Base-by-base conservation (phyloP, 139 green algal species). In the Picochlorum sp. region DNA sequence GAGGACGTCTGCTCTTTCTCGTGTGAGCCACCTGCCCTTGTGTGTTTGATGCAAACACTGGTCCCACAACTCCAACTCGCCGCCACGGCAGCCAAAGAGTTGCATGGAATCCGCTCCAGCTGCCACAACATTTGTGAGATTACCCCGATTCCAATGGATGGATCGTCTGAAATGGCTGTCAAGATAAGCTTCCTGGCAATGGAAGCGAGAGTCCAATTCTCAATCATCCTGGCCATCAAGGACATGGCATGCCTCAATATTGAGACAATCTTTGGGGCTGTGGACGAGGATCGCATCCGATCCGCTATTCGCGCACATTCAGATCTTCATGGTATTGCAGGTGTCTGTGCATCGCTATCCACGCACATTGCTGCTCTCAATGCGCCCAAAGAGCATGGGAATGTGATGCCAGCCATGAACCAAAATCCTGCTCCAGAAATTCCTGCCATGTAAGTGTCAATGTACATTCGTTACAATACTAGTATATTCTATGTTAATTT, bases 401-500 rank as follows among this genome's bases (percentile, higher is more conserved):
- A 9, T 41, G 34, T 41, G 8, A 41, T 30, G 28, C 28, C 28
- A 30, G 28, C 8, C 34, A 41, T 41, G 34, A 41, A 41, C 34
- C 34, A 14, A 41, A 41, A 13, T 9, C 34, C 34, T 41, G 34
- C 34, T 41, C 6, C 34, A 41, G 34, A 41, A 41, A 41, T 41
- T 41, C 34, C 34, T 41, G 34, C 34, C 34, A 41, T 41, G 34
- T 41, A 41, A 41, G 34, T 41, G 34, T 11, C 34, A 11, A 41
- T 41, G 8, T 41, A 41, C 34, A 41, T 41, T 41, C 34, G 8
- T 41, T 41, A 41, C 14, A 54, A 13, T 54, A 54, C 24, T 23
- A 28, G 24, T 28, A 28, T 26, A 21, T 21, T 20, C 11, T 66
- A 54, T 59, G 34, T 16, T 16, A 80, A 71, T 67, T 86, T 86